phyloP scores from a whole-genome alignment of 768 basidiomycete species.

The Hemileccinum rubropunctum region DNA sequence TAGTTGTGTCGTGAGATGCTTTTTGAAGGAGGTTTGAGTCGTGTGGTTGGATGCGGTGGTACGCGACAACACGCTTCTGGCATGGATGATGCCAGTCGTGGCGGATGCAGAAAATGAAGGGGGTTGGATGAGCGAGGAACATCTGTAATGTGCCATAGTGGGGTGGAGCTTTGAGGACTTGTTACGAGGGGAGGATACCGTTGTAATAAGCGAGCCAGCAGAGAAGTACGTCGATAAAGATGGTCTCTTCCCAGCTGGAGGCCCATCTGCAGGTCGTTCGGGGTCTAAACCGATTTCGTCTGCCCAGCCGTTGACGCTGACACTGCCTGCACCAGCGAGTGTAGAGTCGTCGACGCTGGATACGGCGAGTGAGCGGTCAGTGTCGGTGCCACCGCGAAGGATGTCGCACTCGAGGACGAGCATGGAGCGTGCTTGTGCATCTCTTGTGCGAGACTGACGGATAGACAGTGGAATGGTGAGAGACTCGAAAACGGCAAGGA shows the following conservation, averaged over 20 bases:
- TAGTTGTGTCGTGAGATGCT: no score
- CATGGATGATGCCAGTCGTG: conserved; percentile 34
- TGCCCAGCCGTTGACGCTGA: conserved; percentile 31
- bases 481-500: conserved; percentile 68
- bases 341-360: conserved; percentile 32
- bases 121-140: conserved; percentile 30
- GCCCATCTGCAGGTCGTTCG: conserved; percentile 59
- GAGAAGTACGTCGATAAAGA: conserved; percentile 61
- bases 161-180: no score
- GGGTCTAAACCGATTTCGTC: conserved; percentile 71
- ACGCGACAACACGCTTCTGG: conserved; percentile 22
- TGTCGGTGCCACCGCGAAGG: conserved; percentile 49
- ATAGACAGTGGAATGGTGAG: conserved; percentile 41
- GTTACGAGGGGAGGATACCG: conserved; percentile 31
- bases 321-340: conserved; percentile 15
- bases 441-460: conserved; percentile 35
- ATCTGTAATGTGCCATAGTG: conserved; percentile 27
- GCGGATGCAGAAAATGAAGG: conserved; percentile 34
- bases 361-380: no score
- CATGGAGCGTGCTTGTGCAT: conserved; percentile 57
- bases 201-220: conserved; percentile 62
- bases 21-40: conserved; percentile 7
- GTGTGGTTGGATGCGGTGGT: conserved; percentile 18
- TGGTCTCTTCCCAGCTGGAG: conserved; percentile 65
- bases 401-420: conserved; percentile 71